Base-by-base conservation (phyloP, 1,284 basidiomycete species). In the Ustilago loliicola region DNA sequence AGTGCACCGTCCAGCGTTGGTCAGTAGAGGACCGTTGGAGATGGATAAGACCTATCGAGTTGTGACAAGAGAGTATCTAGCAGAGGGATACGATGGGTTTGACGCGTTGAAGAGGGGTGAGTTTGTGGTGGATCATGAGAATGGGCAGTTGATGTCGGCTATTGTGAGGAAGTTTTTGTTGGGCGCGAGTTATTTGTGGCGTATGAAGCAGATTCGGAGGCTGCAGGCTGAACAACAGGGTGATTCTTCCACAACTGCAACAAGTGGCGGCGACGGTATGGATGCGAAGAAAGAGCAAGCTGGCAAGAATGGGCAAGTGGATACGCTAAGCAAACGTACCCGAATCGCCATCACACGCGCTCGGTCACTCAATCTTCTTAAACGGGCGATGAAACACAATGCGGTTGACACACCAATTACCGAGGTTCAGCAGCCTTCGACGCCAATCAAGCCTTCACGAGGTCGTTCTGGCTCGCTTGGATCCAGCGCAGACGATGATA, bases 161-260 rank as follows among this genome's bases (percentile, higher is more conserved):
- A 91, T 96, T 62, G 92, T 96, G 29, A 90, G 95, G 74, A 93
- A 92, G 80, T 96, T 94, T 86, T 88, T 96, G 5, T 89, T 96
- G 29, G 95, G 94, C 13, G 61, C 77, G 7, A 68, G 66, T 17
- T 82, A 80, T 47, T 64, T 84, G 23, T 83, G 73, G 80, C 72
- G 82, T 9, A 75, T 81, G 70, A 79, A 81, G 56, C 68, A 77
- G 50, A 71, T 83, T 30, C 61, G 74, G 1, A 47, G 64, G 5
- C 21, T 62, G 57, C 72, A 72, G 45, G 64, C 34, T 4, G 61
- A 50, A 29, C 25, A 48, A 57, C 3, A 29, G 29, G 23, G 34
- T 15, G 34, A 32, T 25, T 11, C 38, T 27, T 11, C 32, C n/a
- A 40, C 36, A 19, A 32, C 38, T 27, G 21, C 23, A 47, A 29